Base-by-base conservation (phyloP, 441 rosid species). In the Biscutella laevigata region DNA sequence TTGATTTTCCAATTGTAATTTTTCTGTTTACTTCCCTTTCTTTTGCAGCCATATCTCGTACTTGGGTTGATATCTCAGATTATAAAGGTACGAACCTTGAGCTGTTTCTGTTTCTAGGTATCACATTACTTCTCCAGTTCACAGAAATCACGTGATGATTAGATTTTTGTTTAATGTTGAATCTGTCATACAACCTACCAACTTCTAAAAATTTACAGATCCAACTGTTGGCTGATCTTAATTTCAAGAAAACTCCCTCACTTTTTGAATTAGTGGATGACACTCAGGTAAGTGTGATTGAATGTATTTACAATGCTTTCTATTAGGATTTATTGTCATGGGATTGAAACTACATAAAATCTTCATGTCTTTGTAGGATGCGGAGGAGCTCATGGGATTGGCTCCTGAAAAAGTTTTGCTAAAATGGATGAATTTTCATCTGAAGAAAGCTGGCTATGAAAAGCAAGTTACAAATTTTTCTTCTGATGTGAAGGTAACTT, bases 1-100 rank as follows among this genome's bases (percentile, higher is more conserved):
- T 49, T 53, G 33, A 33, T 27, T 21, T 32, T 15, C 45, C 52
- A 5, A 5, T 22, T 40, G 41, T 59, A 15, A 56, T 43, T 41
- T 5, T 61, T 42, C 11, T 22, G 37, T 54, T 25, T 50, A 7
- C 21, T 26, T 28, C 33, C 29, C 34, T 37, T 39, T 28, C 33
- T 21, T 38, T 48, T 49, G 64, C 65, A 94, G 99, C 99, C 95
- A 36, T 90, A 94, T 79, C 83, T 89, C 42, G 72, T 94, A 5
- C 96, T 94, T 71, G 99, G 99, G 57, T 67, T 94, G 78, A 89
- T 94, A 62, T 94, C 97, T 54, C 99, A 94, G 81, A 87, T 94
- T 33, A 67, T 94, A 12, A 94, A 94, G 99, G 99, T 94, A 84
- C 33, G 45, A 22, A 21, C 39, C 42, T 55, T 10, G 33, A 51